Conservation (phyloP, 225 moss, liverwort and hornwort species). For the Marchantia paleacea region DNA sequence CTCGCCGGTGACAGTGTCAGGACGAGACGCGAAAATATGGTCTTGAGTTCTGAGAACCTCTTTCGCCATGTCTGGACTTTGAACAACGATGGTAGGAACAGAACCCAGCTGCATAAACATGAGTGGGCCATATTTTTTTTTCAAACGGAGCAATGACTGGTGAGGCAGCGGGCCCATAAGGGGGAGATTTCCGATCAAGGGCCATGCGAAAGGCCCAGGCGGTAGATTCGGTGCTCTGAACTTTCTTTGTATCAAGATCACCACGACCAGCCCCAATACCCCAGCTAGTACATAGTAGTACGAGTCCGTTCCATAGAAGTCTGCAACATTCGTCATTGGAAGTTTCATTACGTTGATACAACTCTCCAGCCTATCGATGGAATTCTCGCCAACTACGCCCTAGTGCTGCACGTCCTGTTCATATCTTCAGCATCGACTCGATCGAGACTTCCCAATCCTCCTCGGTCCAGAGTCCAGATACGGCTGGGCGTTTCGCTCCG, state of each 20-base stretch:
- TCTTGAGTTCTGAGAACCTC: slow-evolving; percentile 42
- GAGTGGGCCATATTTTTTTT: slow-evolving; percentile 40
- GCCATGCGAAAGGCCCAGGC: slow-evolving; percentile 32
- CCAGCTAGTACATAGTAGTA: not conserved
- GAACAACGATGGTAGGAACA: slow-evolving; percentile 24
- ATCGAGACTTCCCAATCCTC: too few species aligned
- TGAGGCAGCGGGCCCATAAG: slow-evolving; percentile 18
- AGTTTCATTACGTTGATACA: not conserved
- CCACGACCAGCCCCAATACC: slow-evolving; percentile 1
- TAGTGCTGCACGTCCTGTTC: too few species aligned
- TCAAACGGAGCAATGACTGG: slow-evolving; percentile 3
- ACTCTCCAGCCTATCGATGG: too few species aligned
- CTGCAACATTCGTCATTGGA: not conserved
- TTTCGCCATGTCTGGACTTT: slow-evolving; percentile 26
- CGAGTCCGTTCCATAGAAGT: not conserved
- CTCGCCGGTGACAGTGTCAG: slow-evolving; percentile 35
- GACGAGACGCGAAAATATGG: slow-evolving; percentile 48
- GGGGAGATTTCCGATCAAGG: slow-evolving; percentile 22
- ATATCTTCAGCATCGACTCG: too few species aligned
- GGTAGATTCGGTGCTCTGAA: slow-evolving; percentile 12
- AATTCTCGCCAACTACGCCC: too few species aligned
- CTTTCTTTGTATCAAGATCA: not conserved
- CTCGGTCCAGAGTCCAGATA: too few species aligned
- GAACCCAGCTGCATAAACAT: slow-evolving; percentile 42
- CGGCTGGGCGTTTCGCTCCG: too few species aligned